A percentile compares a stretch with the other conserved stretches of the same genome.
Evolutionary conservation across 2,329 filamentous ascomycete species (phyloP).

Genomic region (Verticillium zaregamsianum): DNA sequence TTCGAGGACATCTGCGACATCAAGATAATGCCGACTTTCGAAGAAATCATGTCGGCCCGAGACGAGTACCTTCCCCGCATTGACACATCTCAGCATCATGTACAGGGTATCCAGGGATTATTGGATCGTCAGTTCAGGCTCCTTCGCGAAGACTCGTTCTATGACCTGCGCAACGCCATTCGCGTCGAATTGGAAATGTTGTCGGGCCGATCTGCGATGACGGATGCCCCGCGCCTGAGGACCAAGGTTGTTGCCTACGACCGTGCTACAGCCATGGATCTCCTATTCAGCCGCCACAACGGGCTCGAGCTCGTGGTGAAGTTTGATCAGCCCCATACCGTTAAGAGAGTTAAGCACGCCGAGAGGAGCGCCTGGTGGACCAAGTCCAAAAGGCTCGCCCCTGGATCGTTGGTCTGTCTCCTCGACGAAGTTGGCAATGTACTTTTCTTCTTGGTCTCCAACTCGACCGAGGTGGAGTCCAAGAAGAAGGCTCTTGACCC

Average conservation of each 20-base stretch:
- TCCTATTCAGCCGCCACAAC: background rate
- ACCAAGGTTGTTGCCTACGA: background rate
- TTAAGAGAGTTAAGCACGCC: no score
- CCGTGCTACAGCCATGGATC: background rate
- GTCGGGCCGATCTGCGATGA: constrained; percentile 6
- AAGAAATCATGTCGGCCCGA: constrained; percentile 38
- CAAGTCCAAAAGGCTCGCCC: no score
- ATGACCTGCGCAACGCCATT: no score
- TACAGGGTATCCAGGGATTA: no score
- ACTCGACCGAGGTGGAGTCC: no score
- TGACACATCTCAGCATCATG: constrained; percentile 22
- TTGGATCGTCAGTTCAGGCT: constrained; percentile 13
- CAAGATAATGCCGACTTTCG: constrained; percentile 41
- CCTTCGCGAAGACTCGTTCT: constrained; percentile 9
- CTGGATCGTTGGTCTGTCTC: no score
- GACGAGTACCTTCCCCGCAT: constrained; percentile 39
- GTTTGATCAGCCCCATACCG: no score
- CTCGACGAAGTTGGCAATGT: no score
- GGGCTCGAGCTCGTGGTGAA: background rate
- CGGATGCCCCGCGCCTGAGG: constrained; percentile 10
- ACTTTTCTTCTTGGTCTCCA: no score
- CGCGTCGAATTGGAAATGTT: no score
- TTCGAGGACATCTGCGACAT: constrained; percentile 39
- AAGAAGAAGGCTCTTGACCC: no score
- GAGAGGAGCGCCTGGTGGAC: no score